Conservation (phyloP, 2,329 filamentous ascomycete genomes). For the Fusarium ambrosium region DNA sequence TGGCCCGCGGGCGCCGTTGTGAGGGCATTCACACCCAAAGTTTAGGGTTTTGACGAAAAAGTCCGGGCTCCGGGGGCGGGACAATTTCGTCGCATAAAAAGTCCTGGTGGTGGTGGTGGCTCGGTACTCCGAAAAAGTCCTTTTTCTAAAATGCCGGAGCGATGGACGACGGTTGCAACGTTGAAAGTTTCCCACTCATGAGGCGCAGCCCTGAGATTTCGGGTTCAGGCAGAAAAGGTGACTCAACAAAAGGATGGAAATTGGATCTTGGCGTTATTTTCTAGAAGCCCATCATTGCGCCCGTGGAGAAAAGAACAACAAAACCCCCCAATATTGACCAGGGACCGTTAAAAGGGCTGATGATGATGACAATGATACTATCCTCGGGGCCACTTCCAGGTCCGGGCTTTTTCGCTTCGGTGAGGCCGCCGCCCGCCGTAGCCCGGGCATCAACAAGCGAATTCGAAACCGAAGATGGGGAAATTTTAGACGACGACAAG, state of each 20-base stretch:
- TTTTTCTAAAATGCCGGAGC: not conserved
- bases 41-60: not conserved
- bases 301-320: not conserved
- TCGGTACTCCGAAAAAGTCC: not conserved
- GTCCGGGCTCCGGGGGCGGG: not conserved
- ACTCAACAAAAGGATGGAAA: not conserved
- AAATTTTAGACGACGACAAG: not conserved
- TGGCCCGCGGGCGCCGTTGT: not conserved
- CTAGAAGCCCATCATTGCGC: not conserved
- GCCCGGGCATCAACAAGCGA: not conserved
- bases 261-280: not conserved
- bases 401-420: constrained; percentile 14
- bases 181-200: not conserved
- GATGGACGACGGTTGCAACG: not conserved
- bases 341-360: constrained; percentile 20
- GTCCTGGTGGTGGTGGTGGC: not conserved
- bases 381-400: constrained; percentile 3
- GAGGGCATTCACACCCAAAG: not conserved
- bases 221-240: constrained; percentile 1
- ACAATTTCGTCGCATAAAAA: not conserved
- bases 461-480: constrained; percentile 1
- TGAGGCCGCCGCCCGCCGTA: constrained; percentile 21
- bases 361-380: constrained; percentile 16
- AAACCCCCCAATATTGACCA: constrained; percentile 5
- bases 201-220: not conserved